Base-by-base conservation (phyloP, 208 protist genomes). In the Eutreptiella sp. region DNA sequence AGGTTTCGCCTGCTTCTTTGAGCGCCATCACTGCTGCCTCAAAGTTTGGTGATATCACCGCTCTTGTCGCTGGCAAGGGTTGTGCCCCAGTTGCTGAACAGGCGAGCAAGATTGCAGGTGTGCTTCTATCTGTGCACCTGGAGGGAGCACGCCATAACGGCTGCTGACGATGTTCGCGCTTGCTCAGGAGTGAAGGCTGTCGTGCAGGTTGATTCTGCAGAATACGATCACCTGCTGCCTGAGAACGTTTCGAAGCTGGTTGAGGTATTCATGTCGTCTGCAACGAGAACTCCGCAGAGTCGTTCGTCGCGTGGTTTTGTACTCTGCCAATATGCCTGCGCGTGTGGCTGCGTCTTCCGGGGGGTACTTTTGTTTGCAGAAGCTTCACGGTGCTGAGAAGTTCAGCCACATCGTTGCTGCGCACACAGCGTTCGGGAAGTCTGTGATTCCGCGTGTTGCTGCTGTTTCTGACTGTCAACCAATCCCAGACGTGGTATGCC, bases 401-500 rank as follows among this genome's bases (percentile, higher is more conserved):
- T 94, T 83, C 74, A 87, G 89, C 5, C 93, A 98, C 76, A 90
- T 98, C 35, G 68, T 96, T 14, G 82, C 87, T n/a, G 71, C 81
- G 26, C 80, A 88, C 0, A 88, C 89, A 0, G 77, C 90, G 1
- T 92, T 95, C 69, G 90, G 88, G 58, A 98, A 97, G 82, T 87
- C 87, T 38, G 54, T 97, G 4, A 63, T 95, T 9, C 95, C 95
- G 9, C 79, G 92, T 41, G 75, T 95, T 0, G 93, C 89, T 0
- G 94, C 87, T 21, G 63, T 75, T 54, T 72, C 89, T 3, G 81
- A 96, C 66, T 80, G 88, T 38, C 76, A 81, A 48, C 81, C 85
- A 26, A 88, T 98, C 50, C 84, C 83, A 5, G 94, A 98, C 23
- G 78, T 98, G 28, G n/a, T n/a, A n/a, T n/a, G n/a, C n/a, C n/a